A percentile compares a stretch with the other conserved stretches of the same genome.
phyloP scores from a whole-genome alignment of 2,329 filamentous ascomycete genomes.

The Aspergillus uvarum region DNA sequence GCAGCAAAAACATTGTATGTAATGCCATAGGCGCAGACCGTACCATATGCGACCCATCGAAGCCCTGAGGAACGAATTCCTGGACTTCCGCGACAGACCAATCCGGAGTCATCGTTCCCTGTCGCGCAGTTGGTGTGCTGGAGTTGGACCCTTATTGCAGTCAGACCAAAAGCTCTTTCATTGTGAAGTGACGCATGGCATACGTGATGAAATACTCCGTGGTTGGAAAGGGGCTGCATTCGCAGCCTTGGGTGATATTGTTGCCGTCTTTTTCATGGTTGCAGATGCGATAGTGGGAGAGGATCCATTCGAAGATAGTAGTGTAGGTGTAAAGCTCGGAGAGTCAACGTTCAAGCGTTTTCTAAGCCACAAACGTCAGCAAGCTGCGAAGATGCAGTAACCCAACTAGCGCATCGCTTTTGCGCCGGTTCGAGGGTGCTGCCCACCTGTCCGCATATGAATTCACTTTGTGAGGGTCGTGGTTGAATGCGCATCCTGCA shows the following conservation, averaged over 20 bases:
- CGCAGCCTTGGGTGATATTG: slow-evolving; percentile 84
- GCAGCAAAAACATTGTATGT: no score
- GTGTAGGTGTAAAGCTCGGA: slow-evolving; percentile 81
- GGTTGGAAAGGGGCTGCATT: slow-evolving; percentile 67
- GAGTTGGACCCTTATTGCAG: slow-evolving; percentile 40
- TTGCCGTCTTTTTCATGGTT: slow-evolving; percentile 62
- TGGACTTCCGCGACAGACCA: slow-evolving; percentile 48
- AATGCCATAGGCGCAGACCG: slow-evolving; percentile 19
- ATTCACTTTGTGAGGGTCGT: slow-evolving; percentile 68
- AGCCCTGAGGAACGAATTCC: slow-evolving; percentile 56
- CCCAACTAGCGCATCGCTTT: slow-evolving; percentile 6
- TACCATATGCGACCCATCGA: slow-evolving; percentile 52
- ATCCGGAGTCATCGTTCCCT: slow-evolving; percentile 43
- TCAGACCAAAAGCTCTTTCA: slow-evolving; percentile 21
- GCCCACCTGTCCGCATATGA: slow-evolving; percentile 42
- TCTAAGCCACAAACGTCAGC: slow-evolving; percentile 40
- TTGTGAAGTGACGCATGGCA: slow-evolving; percentile 14
- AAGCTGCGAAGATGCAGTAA: slow-evolving; percentile 15
- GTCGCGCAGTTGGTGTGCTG: slow-evolving; percentile 41
- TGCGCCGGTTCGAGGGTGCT: slow-evolving; percentile 8
- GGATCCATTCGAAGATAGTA: slow-evolving; percentile 39
- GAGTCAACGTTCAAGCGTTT: slow-evolving; percentile 93
- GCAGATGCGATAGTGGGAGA: slow-evolving; percentile 26
- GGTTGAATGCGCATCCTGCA: slow-evolving; percentile 77
- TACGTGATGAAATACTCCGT: slow-evolving; percentile 43